Base-by-base conservation (phyloP, 2,329 filamentous ascomycete genomes). In the Sporothrix globosa region DNA sequence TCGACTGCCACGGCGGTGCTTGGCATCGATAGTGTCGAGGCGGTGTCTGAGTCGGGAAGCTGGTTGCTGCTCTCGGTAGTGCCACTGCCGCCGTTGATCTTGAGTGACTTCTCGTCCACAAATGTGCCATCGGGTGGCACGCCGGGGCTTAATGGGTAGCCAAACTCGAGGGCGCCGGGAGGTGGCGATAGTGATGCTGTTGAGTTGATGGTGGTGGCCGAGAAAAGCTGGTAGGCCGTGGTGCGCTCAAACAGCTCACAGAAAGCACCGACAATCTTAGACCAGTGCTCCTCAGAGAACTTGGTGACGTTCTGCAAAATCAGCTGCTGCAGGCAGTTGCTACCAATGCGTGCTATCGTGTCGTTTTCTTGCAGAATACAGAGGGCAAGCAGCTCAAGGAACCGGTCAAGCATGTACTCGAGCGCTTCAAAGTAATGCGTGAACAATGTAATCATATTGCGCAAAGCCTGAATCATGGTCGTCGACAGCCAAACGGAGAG, bases 281-380 rank as follows among this genome's bases (percentile, higher is more conserved):
- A 86, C 96, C 96, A 99, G 79, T 99, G 95, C 69, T 91, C 88
- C 1, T 89, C 84, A 27, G 86, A 88, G 80, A 99, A 97, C 78
- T 98, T 98, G 72, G 88, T 89, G 11, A 99, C 96, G 75, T 99
- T 99, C 78, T 98, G 95, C 56, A 99, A 80, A 71, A 99, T 97
- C 58, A 99, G 83, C 78, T 98, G 95, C 79, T 99, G 96, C 68
- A 99, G 82, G 78, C 96, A 99, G 78, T 99, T 99, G 83, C 95
- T 98, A 68, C 96, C 96, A 76, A 99, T 99, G 30, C 96, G 88
- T 2, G 96, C 96, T 74, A 99, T 95, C 0, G 96, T 99, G 77
- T 99, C 96, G 76, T 99, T 99, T 78, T 99, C 96, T 80, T 99
- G 96, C 78, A 95, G 98, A 73, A 99, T 99, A 78, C 96, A 99